Evolutionary conservation across 2,329 filamentous ascomycete genomes (phyloP).

Genomic region (Aspergillus pseudoterreus): DNA sequence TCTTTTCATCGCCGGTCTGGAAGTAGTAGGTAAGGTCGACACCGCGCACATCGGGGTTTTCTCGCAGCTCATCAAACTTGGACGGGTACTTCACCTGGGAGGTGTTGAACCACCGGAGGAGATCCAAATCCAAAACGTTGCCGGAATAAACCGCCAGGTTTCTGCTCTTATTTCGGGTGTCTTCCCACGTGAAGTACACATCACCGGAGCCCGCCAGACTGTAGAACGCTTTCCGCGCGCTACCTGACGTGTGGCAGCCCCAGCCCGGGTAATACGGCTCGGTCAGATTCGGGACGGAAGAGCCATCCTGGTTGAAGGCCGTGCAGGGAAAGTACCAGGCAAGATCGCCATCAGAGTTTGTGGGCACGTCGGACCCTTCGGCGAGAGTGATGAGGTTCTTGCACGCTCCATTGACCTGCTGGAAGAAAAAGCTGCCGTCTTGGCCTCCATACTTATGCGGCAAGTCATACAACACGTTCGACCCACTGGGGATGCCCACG

Average conservation of each 20-base stretch:
- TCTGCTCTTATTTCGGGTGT: constrained; percentile 80
- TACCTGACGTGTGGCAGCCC: constrained; percentile 74
- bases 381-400: constrained; percentile 80
- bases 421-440: constrained; percentile 95
- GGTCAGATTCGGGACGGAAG: constrained; percentile 69
- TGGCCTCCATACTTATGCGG: constrained; percentile 76
- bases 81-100: constrained; percentile 71
- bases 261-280: constrained; percentile 77
- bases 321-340: constrained; percentile 98
- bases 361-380: constrained; percentile 71
- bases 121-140: constrained; percentile 82
- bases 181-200: constrained; percentile 95
- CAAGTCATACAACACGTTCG: constrained; percentile 87
- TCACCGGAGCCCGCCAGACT: constrained; percentile 67
- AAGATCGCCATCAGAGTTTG: constrained; percentile 67
- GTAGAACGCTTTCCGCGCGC: constrained; percentile 73
- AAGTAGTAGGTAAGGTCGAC: constrained; percentile 87
- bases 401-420: constrained; percentile 96
- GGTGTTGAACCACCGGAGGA: constrained; percentile 86
- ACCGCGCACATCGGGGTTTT: constrained; percentile 69
- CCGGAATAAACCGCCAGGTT: constrained; percentile 95
- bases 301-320: constrained; percentile 90
- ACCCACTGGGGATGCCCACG: constrained; percentile 66
- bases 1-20: constrained; percentile 73
- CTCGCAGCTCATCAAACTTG: constrained; percentile 74